Base-by-base conservation (phyloP, 1,284 basidiomycete genomes). In the Naganishia sp. region DNA sequence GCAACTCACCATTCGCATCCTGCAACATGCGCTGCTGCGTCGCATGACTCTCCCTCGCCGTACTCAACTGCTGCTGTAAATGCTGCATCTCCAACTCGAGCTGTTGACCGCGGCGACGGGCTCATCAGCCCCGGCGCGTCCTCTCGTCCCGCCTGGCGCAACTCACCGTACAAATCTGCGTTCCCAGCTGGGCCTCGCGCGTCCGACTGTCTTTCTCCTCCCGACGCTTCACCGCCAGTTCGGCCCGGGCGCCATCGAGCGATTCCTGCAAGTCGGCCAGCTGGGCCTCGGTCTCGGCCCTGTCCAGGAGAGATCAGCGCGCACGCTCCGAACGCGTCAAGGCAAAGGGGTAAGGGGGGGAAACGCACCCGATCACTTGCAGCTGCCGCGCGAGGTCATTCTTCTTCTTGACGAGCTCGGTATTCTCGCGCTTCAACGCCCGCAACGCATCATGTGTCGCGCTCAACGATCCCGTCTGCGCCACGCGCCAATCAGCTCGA, bases 21-120 rank as follows among this genome's bases (percentile, higher is more conserved):
- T 61, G 48, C 15, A 61, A 43, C 57, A 61, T 61, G 36, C 57
- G 48, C 57, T 61, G 57, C 48, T 50, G 48, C 48, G 18, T 52
- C 36, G 33, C 39, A 28, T 52, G 48, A 39, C 45, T 61, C 48
- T 61, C 57, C 13, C 33, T 16, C 13, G 48, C 57, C 25, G 57
- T 61, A 43, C 57, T 61, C 57, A 61, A 28, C 48, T 61, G 57
- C 43, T 61, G 57, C 36, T 61, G 57, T 36, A 61, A 18, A 50
- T 61, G 57, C 57, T 61, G 57, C 57, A 61, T 61, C 43, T 61
- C 57, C 57, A 61, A 52, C 21, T 61, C 57, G 57, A 61, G 57
- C 57, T 61, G 25, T 36, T 3, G 21, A 21, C 21, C 21, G 21
- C 21, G 21, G 21, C n/a, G 18, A 9, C 21, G 9, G 9, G 10